These are phyloP conservation scores for Aristolochia californica DNA, from an alignment of 164 flowering plant species.

Conservation along the genomic window DNA sequence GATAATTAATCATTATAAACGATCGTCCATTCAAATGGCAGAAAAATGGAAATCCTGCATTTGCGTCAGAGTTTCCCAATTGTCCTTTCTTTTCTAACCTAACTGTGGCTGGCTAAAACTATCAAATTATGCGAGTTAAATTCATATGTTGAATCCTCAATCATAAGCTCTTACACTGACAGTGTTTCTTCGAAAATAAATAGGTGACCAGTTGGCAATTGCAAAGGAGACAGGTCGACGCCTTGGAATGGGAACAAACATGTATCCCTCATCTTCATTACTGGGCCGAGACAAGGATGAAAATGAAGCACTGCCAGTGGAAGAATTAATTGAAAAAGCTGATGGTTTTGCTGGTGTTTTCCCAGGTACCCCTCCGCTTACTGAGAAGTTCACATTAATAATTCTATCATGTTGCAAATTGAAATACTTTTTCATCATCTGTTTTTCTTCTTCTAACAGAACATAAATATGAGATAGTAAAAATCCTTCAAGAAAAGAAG, in stretches of 20 bases:
- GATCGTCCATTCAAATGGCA: no score
- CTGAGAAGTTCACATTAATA: background rate
- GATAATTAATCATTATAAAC: background rate
- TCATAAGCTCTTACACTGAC: no score
- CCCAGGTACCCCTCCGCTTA: constrained; percentile 47
- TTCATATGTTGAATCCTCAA: no score
- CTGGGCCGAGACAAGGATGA: constrained; percentile 63
- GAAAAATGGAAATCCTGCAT: no score
- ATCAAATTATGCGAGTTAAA: no score
- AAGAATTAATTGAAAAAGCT: constrained; percentile 79
- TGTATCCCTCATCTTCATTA: constrained; percentile 83
- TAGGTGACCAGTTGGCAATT: constrained; percentile 84
- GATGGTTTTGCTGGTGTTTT: constrained; percentile 97
- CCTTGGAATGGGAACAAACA: constrained; percentile 88
- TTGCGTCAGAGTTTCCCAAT: no score
- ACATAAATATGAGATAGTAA: constrained; percentile 85
- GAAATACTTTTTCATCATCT: background rate
- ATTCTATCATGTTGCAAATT: background rate
- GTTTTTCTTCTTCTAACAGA: constrained; percentile 30
- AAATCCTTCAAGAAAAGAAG: constrained; percentile 76
- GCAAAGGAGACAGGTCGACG: constrained; percentile 90
- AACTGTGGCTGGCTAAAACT: no score
- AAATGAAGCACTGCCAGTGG: constrained; percentile 64
- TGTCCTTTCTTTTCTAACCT: no score
- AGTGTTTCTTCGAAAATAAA: background rate